Evolutionary conservation across 192 early-diverging fungal species (phyloP), one percentile per base, ranked within the genome.

Genomic region (Podila verticillata): DNA sequence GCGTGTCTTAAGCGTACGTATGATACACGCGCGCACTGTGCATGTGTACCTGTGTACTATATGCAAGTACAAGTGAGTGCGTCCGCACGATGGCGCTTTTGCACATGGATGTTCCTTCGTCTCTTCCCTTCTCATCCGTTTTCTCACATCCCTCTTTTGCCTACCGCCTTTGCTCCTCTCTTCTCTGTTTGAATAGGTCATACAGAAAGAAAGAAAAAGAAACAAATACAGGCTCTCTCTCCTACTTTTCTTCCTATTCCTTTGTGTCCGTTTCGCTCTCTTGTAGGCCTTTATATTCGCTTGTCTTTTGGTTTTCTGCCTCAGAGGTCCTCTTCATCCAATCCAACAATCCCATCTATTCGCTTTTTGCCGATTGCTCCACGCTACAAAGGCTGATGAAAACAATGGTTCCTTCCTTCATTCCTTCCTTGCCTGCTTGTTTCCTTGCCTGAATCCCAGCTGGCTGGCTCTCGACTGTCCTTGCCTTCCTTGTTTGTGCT

Each of bases 71-170:
- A 44, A 44, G 1, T 15, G 17, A n/a, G n/a, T n/a, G n/a, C n/a
- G n/a, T n/a, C n/a, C 39, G 3, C 39, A 44, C 0, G 39, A 66
- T 7, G 29, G 26, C 15, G 28, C 65, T 57, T 29, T 2, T 56
- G 30, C n/a, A 32, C 32, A 12, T 57, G 19, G 51, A 47, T 9
- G 34, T 47, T 48, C 47, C 34, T 48, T 35, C 10, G 15, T 51
- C 66, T 58, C 28, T 36, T 28, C 44, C 39, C 58, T 22, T 60
- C 29, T 48, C 57, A 32, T 36, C 30, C 36, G 30, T 44, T 47
- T 58, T 57, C 58, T 39, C 35, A 62, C 61, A 59, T 24, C n/a
- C 20, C 28, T 29, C 29, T 59, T 54, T 48, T 35, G n/a, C n/a
- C 20, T 36, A 22, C 30, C 15, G 30, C n/a, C n/a, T 59, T 5